Conservation (phyloP, 1,284 basidiomycete genomes). For the Pascua sp. region DNA sequence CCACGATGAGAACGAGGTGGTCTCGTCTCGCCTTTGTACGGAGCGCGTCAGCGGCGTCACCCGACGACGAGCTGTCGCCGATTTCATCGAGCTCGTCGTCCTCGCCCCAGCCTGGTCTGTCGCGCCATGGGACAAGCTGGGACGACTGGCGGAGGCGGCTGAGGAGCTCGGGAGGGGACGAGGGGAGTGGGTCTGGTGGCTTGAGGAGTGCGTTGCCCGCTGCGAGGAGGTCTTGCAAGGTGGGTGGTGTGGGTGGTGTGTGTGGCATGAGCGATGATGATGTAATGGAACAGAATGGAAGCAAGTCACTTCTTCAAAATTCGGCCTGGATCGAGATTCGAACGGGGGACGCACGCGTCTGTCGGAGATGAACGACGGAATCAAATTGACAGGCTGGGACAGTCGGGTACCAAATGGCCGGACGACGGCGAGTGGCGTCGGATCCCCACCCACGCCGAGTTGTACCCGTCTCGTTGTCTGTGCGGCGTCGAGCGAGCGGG, state of each 20-base stretch:
- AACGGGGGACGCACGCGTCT: too few species aligned
- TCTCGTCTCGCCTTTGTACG: conserved; percentile 5
- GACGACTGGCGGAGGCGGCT: conserved; percentile 23
- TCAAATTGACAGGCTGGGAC: too few species aligned
- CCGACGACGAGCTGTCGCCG: conserved; percentile 7
- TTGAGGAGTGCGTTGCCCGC: conserved; percentile 27
- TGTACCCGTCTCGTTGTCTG: too few species aligned
- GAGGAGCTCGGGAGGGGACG: conserved; percentile 21
- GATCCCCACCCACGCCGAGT: too few species aligned
- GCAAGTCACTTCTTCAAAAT: too few species aligned
- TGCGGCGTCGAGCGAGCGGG: too few species aligned
- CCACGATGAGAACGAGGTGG: conserved; percentile 5
- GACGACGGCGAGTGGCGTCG: too few species aligned
- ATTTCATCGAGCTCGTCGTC: conserved; percentile 13
- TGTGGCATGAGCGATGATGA: conserved; percentile 10
- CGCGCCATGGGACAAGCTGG: conserved; percentile 22
- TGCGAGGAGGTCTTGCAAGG: conserved; percentile 23
- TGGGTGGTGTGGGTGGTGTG: not conserved
- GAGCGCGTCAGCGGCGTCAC: not conserved
- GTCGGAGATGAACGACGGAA: too few species aligned
- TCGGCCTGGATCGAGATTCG: too few species aligned
- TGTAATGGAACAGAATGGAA: not conserved
- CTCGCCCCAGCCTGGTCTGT: conserved; percentile 12
- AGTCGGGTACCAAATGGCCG: too few species aligned
- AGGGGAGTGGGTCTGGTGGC: conserved; percentile 34